Evolutionary conservation across 1,139 yeast genomes (phyloP).

Genomic region (Sugiyamaella japonica): DNA sequence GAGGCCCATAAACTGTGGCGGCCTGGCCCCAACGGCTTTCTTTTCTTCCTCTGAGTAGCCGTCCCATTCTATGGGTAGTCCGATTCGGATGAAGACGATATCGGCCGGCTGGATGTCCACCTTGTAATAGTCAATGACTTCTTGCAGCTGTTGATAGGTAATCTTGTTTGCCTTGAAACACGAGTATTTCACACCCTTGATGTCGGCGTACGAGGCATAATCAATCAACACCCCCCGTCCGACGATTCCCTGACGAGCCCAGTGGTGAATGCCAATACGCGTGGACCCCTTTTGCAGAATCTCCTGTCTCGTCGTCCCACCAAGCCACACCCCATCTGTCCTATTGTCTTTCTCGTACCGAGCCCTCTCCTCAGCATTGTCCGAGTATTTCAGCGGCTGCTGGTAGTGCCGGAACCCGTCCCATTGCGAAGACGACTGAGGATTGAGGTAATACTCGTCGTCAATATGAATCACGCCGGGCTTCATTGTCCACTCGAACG

Average conservation of each 20-base stretch:
- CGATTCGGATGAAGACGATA: constrained; percentile 36
- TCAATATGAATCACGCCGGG: constrained; percentile 28
- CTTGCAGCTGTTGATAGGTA: constrained; percentile 29
- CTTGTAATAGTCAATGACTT: constrained; percentile 29
- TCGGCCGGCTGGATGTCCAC: constrained; percentile 35
- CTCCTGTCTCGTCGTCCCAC: constrained; percentile 33
- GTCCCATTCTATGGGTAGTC: constrained; percentile 37
- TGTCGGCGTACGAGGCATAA: constrained; percentile 35
- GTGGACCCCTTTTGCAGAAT: constrained; percentile 25
- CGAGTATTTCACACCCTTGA: constrained; percentile 31
- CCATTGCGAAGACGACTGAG: constrained; percentile 41
- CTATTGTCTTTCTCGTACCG: constrained; percentile 15
- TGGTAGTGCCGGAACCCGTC: constrained; percentile 39
- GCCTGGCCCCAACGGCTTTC: constrained; percentile 1
- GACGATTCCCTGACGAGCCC: constrained; percentile 38
- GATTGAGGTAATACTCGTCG: constrained; percentile 36
- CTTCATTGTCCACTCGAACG: constrained; percentile 17
- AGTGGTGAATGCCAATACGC: constrained; percentile 37
- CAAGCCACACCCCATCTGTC: constrained; percentile 30
- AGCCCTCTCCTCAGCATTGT: constrained; percentile 11
- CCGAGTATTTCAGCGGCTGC: constrained; percentile 22
- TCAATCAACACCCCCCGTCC: constrained; percentile 40
- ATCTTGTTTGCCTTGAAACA: constrained; percentile 33
- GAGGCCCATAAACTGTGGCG: constrained; percentile 28
- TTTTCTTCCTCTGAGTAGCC: constrained; percentile 23